phyloP scores from a whole-genome alignment of 2,329 filamentous ascomycete genomes.

The Talaromyces sp. region DNA sequence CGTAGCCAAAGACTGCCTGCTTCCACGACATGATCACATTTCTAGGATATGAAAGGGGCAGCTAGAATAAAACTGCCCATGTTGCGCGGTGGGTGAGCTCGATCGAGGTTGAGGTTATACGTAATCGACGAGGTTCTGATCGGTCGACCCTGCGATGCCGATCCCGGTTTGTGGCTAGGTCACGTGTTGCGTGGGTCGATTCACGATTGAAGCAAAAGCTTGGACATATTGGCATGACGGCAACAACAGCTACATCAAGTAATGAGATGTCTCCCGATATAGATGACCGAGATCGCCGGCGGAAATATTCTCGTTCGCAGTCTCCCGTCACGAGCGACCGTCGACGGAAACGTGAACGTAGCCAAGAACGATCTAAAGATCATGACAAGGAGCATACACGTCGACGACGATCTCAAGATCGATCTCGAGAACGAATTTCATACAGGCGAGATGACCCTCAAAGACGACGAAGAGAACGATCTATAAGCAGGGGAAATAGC shows the following conservation, averaged over 20 bases:
- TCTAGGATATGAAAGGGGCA: constrained; percentile 22
- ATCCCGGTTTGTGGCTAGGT: neutral
- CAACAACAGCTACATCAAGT: neutral
- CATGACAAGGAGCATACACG: constrained; percentile 4
- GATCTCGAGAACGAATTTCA: constrained; percentile 25
- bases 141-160: neutral
- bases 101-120: neutral
- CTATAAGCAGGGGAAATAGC: constrained; percentile 27
- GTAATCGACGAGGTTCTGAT: neutral
- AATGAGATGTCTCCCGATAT: constrained; percentile 15
- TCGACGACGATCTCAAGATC: constrained; percentile 19
- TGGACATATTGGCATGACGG: neutral
- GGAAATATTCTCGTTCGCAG: constrained; percentile 19
- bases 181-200: constrained; percentile 4
- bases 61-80: constrained; percentile 13
- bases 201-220: neutral
- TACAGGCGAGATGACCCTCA: constrained; percentile 24
- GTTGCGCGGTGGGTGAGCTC: neutral
- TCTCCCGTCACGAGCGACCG: neutral
- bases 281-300: constrained; percentile 21
- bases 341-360: constrained; percentile 23
- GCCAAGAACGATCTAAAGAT: constrained; percentile 20
- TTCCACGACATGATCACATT: constrained; percentile 49
- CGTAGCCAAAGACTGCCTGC: constrained; percentile 35
- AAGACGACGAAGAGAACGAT: constrained; percentile 27